Evolutionary conservation across 129 eudicot genomes (phyloP).

Genomic region (Flaveria bidentis): DNA sequence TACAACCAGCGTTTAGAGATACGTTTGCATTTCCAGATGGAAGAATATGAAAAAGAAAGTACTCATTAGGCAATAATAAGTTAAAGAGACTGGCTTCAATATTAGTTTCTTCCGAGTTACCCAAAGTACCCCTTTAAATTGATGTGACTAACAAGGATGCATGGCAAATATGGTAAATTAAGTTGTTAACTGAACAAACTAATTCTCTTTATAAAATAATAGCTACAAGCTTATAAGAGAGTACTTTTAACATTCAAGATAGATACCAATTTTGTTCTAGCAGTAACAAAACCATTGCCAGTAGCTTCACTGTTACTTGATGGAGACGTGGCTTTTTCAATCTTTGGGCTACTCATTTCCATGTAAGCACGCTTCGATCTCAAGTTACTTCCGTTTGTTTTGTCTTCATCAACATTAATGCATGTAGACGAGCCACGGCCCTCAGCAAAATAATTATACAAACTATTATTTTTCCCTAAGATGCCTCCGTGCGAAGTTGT

Average conservation of each 20-base stretch:
- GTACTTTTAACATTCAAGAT: slow-evolving; percentile 18
- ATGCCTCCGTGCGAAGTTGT: slow-evolving; percentile 53
- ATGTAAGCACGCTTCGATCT: slow-evolving; percentile 63
- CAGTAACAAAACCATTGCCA: slow-evolving; percentile 85
- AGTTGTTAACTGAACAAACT: neutral
- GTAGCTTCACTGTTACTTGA: slow-evolving; percentile 60
- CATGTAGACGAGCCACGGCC: slow-evolving; percentile 29
- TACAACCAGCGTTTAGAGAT: slow-evolving; percentile 2
- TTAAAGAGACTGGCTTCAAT: neutral
- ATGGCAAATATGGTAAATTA: slow-evolving; percentile 14
- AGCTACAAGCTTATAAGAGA: neutral
- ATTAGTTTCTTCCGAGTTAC: slow-evolving; percentile 7
- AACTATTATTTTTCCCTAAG: slow-evolving; percentile 39
- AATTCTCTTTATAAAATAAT: neutral
- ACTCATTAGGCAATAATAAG: slow-evolving; percentile 8
- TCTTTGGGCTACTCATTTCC: slow-evolving; percentile 71
- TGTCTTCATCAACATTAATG: slow-evolving; percentile 54
- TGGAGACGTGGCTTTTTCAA: slow-evolving; percentile 55
- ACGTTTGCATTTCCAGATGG: slow-evolving; percentile 5
- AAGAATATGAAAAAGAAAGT: neutral
- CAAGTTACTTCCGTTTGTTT: slow-evolving; percentile 40
- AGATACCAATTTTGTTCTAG: slow-evolving; percentile 88
- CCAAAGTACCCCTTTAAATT: slow-evolving; percentile 6
- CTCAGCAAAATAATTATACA: slow-evolving; percentile 34
- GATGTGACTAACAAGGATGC: slow-evolving; percentile 9